Percentiles rank a stretch among this genome's conserved stretches.
Conservation (phyloP, 106 monocot species). For the Posidonia australis region DNA sequence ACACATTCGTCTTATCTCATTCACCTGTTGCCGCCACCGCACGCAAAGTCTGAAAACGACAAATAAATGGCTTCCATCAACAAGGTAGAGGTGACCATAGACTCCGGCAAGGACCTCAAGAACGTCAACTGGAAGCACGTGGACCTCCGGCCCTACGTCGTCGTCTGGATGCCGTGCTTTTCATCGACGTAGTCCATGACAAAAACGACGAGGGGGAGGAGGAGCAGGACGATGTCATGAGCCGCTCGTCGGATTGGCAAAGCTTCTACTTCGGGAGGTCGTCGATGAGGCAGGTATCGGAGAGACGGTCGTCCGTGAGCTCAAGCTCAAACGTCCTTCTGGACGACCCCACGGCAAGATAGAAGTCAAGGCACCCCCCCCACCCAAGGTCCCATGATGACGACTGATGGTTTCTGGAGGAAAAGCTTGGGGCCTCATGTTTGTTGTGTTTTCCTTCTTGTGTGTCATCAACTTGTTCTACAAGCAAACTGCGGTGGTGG, state of each 20-base stretch:
- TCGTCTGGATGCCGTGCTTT: slow-evolving; percentile 54
- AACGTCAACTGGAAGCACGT: slow-evolving; percentile 83
- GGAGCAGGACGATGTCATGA: no score
- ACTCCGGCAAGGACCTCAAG: slow-evolving; percentile 55
- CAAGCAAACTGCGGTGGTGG: no score
- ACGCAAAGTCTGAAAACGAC: no score
- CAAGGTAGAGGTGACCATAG: slow-evolving; percentile 52
- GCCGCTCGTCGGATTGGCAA: slow-evolving; percentile 80
- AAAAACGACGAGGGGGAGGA: slow-evolving; percentile 20
- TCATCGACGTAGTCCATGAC: slow-evolving; percentile 80
- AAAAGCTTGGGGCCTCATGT: no score
- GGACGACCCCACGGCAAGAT: slow-evolving; percentile 59
- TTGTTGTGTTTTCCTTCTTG: no score
- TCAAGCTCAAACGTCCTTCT: slow-evolving; percentile 69
- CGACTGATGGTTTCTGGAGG: no score
- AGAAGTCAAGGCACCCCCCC: slow-evolving; percentile 37
- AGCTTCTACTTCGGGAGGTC: slow-evolving; percentile 50
- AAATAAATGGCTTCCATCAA: slow-evolving; percentile 22
- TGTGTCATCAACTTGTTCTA: no score
- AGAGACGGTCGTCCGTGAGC: slow-evolving; percentile 15
- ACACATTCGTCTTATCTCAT: no score
- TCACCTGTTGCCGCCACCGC: no score
- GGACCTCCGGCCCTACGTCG: slow-evolving; percentile 51
- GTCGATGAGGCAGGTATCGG: slow-evolving; percentile 45
- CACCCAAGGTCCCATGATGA: slow-evolving; percentile 17